phyloP scores from a whole-genome alignment of 306 rosid genomes.

The Datisca glomerata region DNA sequence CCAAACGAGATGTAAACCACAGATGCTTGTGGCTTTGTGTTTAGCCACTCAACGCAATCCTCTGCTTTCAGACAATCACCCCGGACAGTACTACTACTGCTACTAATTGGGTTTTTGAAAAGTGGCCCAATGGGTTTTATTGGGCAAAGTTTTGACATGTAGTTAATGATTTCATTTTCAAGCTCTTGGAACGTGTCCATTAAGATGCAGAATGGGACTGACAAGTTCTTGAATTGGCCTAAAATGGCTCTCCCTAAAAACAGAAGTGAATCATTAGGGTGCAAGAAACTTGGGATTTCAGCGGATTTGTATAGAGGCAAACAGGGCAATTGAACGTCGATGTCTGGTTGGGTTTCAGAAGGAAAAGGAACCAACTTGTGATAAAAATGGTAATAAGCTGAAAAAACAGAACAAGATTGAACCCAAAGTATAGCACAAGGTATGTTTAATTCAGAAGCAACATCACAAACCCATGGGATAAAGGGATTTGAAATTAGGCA shows the following conservation, averaged over 20 bases:
- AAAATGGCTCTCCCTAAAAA: slow-evolving; percentile 6
- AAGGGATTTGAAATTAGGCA: slow-evolving; percentile 44
- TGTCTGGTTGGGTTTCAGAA: slow-evolving; percentile 7
- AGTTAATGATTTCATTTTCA: slow-evolving; percentile 7
- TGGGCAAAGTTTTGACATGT: slow-evolving; percentile 7
- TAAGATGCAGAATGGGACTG: slow-evolving; percentile 20
- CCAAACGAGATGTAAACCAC: slow-evolving; percentile 34
- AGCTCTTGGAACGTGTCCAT: slow-evolving; percentile 25
- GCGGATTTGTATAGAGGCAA: slow-evolving; percentile 19
- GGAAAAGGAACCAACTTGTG: slow-evolving; percentile 13
- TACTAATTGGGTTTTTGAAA: slow-evolving; percentile 7
- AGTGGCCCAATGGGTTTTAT: slow-evolving; percentile 21
- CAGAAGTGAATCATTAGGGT: neutral
- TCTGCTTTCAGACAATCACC: slow-evolving; percentile 13
- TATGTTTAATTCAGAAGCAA: slow-evolving; percentile 22
- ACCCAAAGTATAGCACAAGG: slow-evolving; percentile 53
- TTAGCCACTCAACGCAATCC: slow-evolving; percentile 21
- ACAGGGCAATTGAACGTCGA: slow-evolving; percentile 16
- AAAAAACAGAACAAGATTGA: slow-evolving; percentile 39
- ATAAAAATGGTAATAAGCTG: slow-evolving; percentile 17
- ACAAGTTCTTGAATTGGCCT: slow-evolving; percentile 17
- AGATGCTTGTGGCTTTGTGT: slow-evolving; percentile 6
- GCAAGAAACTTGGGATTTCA: slow-evolving; percentile 25
- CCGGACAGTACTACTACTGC: neutral
- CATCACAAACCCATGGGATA: slow-evolving; percentile 38